Percentiles rank a stretch among this genome's conserved stretches.
phyloP scores from a whole-genome alignment of 805 yeast species.

The Ogataea paraovalis region DNA sequence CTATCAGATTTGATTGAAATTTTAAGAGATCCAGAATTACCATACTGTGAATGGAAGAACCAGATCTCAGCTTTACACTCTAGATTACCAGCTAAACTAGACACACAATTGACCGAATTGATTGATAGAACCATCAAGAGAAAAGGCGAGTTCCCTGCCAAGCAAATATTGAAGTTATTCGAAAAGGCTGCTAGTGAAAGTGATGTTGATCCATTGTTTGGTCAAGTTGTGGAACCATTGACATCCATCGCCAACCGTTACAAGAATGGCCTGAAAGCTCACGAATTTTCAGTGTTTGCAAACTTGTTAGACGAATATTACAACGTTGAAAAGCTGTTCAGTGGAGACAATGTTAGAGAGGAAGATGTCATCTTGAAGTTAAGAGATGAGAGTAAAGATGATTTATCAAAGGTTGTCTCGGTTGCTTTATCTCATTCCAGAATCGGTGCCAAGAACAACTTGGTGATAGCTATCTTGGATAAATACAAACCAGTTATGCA shows the following conservation, averaged over 20 bases:
- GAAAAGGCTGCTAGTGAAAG: constrained; percentile 52
- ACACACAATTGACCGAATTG: constrained; percentile 57
- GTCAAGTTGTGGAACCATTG: constrained; percentile 67
- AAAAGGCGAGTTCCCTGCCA: constrained; percentile 89
- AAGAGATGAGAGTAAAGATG: constrained; percentile 82
- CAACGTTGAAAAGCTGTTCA: constrained; percentile 72
- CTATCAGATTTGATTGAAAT: constrained; percentile 68
- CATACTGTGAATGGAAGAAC: constrained; percentile 87
- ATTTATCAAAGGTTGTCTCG: constrained; percentile 66
- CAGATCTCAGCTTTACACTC: constrained; percentile 89
- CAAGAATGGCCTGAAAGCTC: constrained; percentile 71
- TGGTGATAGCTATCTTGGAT: constrained; percentile 78
- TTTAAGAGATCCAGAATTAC: constrained; percentile 75
- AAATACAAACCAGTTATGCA: constrained; percentile 78
- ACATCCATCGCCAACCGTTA: constrained; percentile 66
- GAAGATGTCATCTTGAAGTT: constrained; percentile 84
- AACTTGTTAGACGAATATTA: constrained; percentile 67
- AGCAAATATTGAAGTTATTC: constrained; percentile 68
- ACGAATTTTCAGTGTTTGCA: constrained; percentile 76
- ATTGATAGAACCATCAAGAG: constrained; percentile 64
- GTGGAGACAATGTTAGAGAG: constrained; percentile 71
- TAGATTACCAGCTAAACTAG: constrained; percentile 77
- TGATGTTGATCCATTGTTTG: constrained; percentile 47
- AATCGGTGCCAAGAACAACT: constrained; percentile 88
- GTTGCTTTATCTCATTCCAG: constrained; percentile 86